Evolutionary conservation across 225 moss, liverwort and hornwort species (phyloP), one percentile per base, ranked within the genome.

Genomic region (Pleurozium schreberi): DNA sequence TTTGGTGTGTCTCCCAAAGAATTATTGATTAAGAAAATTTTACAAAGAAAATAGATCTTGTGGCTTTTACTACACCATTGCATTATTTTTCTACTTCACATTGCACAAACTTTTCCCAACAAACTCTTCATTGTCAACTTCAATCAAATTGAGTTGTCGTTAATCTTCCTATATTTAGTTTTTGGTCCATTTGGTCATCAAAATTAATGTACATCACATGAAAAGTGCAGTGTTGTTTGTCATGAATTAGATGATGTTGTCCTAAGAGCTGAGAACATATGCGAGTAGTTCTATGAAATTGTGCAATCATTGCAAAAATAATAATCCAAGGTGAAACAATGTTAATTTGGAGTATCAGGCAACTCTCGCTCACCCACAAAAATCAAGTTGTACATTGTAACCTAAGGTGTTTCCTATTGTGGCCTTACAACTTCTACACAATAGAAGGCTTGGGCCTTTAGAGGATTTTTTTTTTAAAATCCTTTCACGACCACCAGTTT

Each of bases 391-490:
- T n/a, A 18, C 11, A 30, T 47, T 0, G 16, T 18, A 4, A 47
- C 2, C 74, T 28, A 47, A 74, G 16, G 43, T 27, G 3, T 13
- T 15, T 27, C 42, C 15, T 42, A 27, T 28, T 27, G 27, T 0
- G 9, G 2, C 43, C 27, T 5, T 5, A 43, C 43, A 27, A 71
- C 16, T 42, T 71, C 12, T 70, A 1, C 0, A 9, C 16, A 27
- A 0, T 22, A 0, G 27, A 2, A n/a, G 0, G 5, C 1, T 3
- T 36, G 6, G 30, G 1, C 2, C 2, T 2, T 28, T 28, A 28
- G 10, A 30, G 28, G n/a, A n/a, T 9, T 65, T 18, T 12, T 7
- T 20, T 33, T 49, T 33, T 2, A 0, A 12, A 49, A 49, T 33
- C 19, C 2, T 6, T 1, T 4, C 1, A 31, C 1, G 18, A 30